These are phyloP conservation scores for Plenodomus tracheiphilus DNA, from an alignment of 2,329 filamentous ascomycete genomes.

Conservation along the genomic window DNA sequence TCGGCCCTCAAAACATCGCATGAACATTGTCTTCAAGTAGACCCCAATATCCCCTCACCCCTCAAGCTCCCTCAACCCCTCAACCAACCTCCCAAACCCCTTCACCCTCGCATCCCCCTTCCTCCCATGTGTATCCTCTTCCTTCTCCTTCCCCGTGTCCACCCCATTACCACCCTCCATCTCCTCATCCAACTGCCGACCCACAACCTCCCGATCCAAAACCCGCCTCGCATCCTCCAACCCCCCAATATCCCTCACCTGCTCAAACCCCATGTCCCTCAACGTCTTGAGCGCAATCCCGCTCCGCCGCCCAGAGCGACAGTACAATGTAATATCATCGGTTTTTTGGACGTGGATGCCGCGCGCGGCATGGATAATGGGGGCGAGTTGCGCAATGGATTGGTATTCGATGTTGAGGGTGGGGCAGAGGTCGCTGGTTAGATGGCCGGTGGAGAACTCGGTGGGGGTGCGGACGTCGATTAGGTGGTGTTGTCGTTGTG, in stretches of 20 bases:
- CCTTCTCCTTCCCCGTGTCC: background rate
- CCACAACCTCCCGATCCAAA: conserved; percentile 32
- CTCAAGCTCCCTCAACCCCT: conserved; percentile 34
- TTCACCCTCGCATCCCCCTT: conserved; percentile 22
- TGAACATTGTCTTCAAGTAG: too few relatives aligned
- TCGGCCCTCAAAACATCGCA: too few relatives aligned
- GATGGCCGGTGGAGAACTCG: conserved; percentile 40
- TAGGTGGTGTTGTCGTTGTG: conserved; percentile 26
- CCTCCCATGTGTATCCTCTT: conserved; percentile 1
- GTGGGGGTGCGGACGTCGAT: conserved; percentile 44
- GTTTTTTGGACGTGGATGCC: conserved; percentile 24
- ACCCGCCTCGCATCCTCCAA: conserved; percentile 37
- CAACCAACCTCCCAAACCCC: conserved; percentile 28
- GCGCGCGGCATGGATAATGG: conserved; percentile 18
- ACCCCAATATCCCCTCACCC: too few relatives aligned
- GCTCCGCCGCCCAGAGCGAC: conserved; percentile 40
- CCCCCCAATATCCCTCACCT: conserved; percentile 42
- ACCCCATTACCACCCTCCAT: conserved; percentile 2
- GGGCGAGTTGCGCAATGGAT: conserved; percentile 32
- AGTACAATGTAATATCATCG: conserved; percentile 44
- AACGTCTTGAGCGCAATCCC: conserved; percentile 38
- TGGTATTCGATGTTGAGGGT: conserved; percentile 46
- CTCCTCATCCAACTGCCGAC: conserved; percentile 15
- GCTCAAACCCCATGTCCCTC: conserved; percentile 30
- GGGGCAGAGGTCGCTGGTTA: conserved; percentile 25